Percentiles rank a stretch among this genome's conserved stretches.
These are phyloP conservation scores for Aurantiochytrium sp. DNA, from an alignment of 108 stramenopile genomes.

Conservation along the genomic window DNA sequence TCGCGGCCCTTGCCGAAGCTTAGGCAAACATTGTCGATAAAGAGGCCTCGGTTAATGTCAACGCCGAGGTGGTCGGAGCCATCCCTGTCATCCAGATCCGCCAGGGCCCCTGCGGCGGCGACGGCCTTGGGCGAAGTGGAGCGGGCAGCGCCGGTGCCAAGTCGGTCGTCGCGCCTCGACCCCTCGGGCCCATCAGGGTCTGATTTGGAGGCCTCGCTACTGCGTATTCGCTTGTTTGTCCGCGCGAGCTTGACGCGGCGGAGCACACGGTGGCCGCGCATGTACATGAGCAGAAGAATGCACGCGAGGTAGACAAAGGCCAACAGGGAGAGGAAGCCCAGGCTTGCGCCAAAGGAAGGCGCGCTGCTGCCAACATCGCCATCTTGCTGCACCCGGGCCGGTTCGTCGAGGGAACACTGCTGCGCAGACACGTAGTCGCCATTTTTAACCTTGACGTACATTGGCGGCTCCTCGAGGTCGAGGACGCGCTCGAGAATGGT, in stretches of 20 bases:
- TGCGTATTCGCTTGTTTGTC: background rate
- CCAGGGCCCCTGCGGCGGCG: too few species aligned
- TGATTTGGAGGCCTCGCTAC: too few species aligned
- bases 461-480: background rate
- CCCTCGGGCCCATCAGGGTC: too few species aligned
- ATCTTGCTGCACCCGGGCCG: background rate
- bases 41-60: background rate
- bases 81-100: too few species aligned
- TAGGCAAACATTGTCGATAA: background rate
- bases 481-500: background rate
- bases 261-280: background rate
- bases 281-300: background rate
- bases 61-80: too few species aligned
- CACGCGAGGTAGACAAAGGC: background rate
- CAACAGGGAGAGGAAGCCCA: background rate
- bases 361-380: background rate
- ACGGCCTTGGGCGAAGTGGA: too few species aligned
- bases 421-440: background rate
- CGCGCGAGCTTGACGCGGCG: background rate
- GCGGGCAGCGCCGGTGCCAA: too few species aligned
- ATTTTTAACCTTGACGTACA: background rate
- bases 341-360: background rate
- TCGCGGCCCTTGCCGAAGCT: background rate
- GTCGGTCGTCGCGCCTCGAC: too few species aligned
- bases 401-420: background rate